Evolutionary conservation across 257 asterid species (phyloP), one percentile per base, ranked within the genome.

Genomic region (Fraxinus excelsior): DNA sequence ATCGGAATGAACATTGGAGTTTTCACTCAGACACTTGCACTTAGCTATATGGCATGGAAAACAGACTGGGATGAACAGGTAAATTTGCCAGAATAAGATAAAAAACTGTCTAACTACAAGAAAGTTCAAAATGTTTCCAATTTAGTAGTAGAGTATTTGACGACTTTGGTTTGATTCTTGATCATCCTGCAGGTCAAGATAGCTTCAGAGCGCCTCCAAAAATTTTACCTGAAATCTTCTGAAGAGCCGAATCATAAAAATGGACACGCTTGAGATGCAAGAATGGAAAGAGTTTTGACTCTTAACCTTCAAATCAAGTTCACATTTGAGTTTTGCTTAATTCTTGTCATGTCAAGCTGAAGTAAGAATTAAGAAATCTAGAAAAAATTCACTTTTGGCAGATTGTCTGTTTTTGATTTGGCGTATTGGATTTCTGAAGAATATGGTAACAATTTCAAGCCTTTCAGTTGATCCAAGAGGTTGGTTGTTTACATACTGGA

Each of bases 61-160:
- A 93, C 98, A 42, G 86, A 93, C 67, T 92, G 97, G 97, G 93
- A 93, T 74, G 25, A 3, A 14, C 94, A 90, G 84, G 94, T 88
- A 16, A 86, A 72, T 62, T 62, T 11, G 1, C 18, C 0, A 25
- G 10, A 7, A 62, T 9, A 56, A n/a, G 4, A 21, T 21, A 56
- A 56, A 53, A 18, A 19, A n/a, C 2, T 18, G 9, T 51, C 62
- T 19, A 18, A 51, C 64, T 19, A 53, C 10, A 19, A 53, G 25
- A 53, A 53, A 0, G 56, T 46, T 14, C 7, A 14, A 46, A 46
- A 46, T 14, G 5, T 46, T 16, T 46, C 56, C n/a, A 23, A 21
- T 19, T 58, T 19, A 21, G 66, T 8, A 58, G 29, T 21, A 9
- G 12, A 26, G 28, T 23, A 25, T 62, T 11, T 13, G 7, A 23